These are phyloP conservation scores for Oidiodendron maius DNA, from an alignment of 495 filamentous ascomycete genomes.

Conservation along the genomic window DNA sequence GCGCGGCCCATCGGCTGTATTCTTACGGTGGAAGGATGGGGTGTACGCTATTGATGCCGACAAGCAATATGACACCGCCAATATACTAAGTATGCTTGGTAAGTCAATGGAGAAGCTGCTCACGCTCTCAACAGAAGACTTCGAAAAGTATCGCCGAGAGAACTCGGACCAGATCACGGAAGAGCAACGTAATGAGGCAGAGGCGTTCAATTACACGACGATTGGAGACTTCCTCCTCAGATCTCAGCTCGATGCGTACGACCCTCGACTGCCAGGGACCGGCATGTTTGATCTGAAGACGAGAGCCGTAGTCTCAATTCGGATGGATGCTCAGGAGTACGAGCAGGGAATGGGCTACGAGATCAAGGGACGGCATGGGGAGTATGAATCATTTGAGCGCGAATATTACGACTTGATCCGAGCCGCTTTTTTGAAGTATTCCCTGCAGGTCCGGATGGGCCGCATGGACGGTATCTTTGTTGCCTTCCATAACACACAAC, in stretches of 20 bases:
- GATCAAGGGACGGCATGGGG: conserved; percentile 65
- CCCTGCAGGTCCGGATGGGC: conserved; percentile 89
- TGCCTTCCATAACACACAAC: conserved; percentile 91
- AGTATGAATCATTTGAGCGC: conserved; percentile 86
- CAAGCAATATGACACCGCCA: conserved; percentile 84
- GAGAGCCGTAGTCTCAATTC: conserved; percentile 80
- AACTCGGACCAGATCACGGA: conserved; percentile 56
- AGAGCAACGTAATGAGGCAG: conserved; percentile 57
- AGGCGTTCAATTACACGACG: conserved; percentile 84
- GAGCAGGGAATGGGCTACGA: conserved; percentile 82
- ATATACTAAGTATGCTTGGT: conserved; percentile 82
- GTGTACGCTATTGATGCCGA: conserved; percentile 96
- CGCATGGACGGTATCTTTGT: conserved; percentile 99
- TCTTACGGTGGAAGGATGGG: conserved; percentile 78
- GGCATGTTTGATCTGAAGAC: conserved; percentile 99
- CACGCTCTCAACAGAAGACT: conserved; percentile 74
- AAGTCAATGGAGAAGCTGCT: conserved; percentile 95
- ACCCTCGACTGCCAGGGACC: conserved; percentile 77
- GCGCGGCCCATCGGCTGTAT: conserved; percentile 69
- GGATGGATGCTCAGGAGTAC: conserved; percentile 71
- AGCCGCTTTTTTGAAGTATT: conserved; percentile 93
- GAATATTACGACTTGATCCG: conserved; percentile 98
- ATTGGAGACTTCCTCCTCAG: conserved; percentile 90
- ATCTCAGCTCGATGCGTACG: conserved; percentile 90
- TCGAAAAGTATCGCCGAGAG: conserved; percentile 71